phyloP scores from a whole-genome alignment of 148 eudicot genomes.

The Rhododendron simsii region DNA sequence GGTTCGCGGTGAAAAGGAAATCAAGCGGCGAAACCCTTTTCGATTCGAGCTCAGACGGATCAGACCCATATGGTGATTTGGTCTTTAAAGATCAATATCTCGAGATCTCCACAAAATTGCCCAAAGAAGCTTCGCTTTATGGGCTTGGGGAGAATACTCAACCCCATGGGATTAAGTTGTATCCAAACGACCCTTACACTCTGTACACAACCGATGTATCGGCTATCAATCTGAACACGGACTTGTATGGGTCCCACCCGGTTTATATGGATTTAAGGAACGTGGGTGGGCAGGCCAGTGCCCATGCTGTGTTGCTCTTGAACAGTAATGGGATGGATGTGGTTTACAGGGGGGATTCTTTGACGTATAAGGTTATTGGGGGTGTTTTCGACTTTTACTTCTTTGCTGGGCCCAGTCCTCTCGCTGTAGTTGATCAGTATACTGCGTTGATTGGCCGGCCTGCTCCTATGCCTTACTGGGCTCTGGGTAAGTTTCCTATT shows the following conservation, averaged over 20 bases:
- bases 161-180: conserved; percentile 74
- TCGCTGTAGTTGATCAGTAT: conserved; percentile 85
- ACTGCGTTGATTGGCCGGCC: conserved; percentile 85
- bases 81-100: conserved; percentile 89
- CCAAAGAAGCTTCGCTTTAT: conserved; percentile 69
- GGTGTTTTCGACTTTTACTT: conserved; percentile 93
- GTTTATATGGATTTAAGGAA: conserved; percentile 93
- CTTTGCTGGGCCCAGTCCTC: conserved; percentile 77
- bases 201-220: conserved; percentile 66
- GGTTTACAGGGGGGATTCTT: conserved; percentile 62
- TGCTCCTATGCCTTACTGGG: conserved; percentile 98
- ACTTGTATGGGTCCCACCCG: conserved; percentile 92
- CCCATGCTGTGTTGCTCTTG: conserved; percentile 75
- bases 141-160: conserved; percentile 92
- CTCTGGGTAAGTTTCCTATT: conserved; percentile 52
- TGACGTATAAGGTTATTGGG: conserved; percentile 93
- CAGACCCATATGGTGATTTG: conserved; percentile 47
- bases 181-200: conserved; percentile 86
- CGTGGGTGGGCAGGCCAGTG: conserved; percentile 46
- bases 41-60: conserved; percentile 37
- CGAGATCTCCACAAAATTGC: conserved; percentile 72
- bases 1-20: conserved; percentile 60
- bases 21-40: conserved; percentile 78
- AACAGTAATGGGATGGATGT: conserved; percentile 98
- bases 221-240: conserved; percentile 75